Base-by-base conservation (phyloP, 208 protist species). In the Crithidia bombi region DNA sequence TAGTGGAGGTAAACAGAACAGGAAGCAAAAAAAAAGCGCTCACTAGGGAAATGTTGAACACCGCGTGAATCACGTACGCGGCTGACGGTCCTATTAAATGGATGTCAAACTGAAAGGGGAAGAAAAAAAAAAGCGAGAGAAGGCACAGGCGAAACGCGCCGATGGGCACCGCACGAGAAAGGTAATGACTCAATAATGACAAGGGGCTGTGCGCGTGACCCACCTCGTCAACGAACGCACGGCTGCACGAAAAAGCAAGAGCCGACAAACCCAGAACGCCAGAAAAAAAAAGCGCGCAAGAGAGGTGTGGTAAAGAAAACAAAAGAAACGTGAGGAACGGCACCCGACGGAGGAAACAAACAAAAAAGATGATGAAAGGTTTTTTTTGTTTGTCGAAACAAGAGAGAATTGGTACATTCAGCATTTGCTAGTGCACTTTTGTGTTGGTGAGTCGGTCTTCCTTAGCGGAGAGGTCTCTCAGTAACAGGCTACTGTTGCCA, bases 61-160 rank as follows among this genome's bases (percentile, higher is more conserved):
- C 32, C 32, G 38, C 38, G 7, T 38, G 21, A 62, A 52, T n/a
- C 28, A 17, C 26, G 6, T n/a, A 46, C 46, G 21, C 38, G 56
- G 58, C n/a, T 38, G 36, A 62, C 59, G 38, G 36, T 7, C 38
- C 26, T 38, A 62, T 39, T 55, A n/a, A n/a, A n/a, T n/a, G 33
- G 4, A 62, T 52, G 19, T 17, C 43, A 41, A 21, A 25, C 23
- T 47, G 35, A 44, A 15, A 59, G n/a, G 11, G 5, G 15, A 43
- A n/a, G n/a, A 9, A 28, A 32, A 14, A 59, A 46, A 39, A 23
- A 46, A 12, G 54, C n/a, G 2, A 51, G 30, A 51, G 46, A 51
- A 7, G 21, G 43, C 15, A 47, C 5, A 26, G 52, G 30, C 41
- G 30, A 12, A 25, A 41, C 26, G 52, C 32, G 25, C 28, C 2